phyloP scores from a whole-genome alignment of 352 stramenopile genomes.

The Pythium myriotylum region DNA sequence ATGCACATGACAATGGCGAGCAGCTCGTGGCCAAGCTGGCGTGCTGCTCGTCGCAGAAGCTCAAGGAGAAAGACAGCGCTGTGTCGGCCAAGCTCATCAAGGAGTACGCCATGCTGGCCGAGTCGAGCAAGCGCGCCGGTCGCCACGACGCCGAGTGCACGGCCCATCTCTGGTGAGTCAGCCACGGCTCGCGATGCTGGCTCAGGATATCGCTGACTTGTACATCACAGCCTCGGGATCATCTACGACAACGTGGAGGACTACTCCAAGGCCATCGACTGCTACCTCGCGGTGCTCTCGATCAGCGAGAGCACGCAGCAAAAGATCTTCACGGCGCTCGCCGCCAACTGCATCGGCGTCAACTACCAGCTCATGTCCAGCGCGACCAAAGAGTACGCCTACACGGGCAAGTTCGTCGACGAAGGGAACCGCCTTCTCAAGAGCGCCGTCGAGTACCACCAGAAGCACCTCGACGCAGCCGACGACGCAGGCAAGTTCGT shows the following conservation, averaged over 20 bases:
- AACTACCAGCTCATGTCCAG: constrained; percentile 83
- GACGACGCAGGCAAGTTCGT: constrained; percentile 89
- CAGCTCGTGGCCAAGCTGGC: constrained; percentile 49
- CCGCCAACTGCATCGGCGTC: constrained; percentile 89
- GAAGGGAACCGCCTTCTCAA: constrained; percentile 46
- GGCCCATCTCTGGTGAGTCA: constrained; percentile 73
- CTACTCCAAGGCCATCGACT: constrained; percentile 82
- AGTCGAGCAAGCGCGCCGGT: constrained; percentile 84
- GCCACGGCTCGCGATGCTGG: too few relatives aligned
- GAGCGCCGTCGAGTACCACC: constrained; percentile 62
- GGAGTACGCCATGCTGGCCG: constrained; percentile 77
- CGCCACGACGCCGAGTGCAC: constrained; percentile 83
- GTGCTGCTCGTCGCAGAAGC: constrained; percentile 63
- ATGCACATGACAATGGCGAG: constrained; percentile 51
- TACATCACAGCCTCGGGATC: constrained; percentile 54
- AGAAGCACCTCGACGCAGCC: constrained; percentile 75
- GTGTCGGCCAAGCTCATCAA: constrained; percentile 80
- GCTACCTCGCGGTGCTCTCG: constrained; percentile 83
- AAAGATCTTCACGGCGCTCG: constrained; percentile 70
- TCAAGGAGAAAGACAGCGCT: constrained; percentile 61
- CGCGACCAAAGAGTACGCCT: constrained; percentile 57
- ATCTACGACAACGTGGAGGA: constrained; percentile 89
- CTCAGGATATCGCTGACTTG: too few relatives aligned
- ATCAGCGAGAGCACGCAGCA: constrained; percentile 86
- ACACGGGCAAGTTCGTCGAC: constrained; percentile 77